Conservation (phyloP, 2,329 filamentous ascomycete species). For the Aspergillus ochraceus region DNA sequence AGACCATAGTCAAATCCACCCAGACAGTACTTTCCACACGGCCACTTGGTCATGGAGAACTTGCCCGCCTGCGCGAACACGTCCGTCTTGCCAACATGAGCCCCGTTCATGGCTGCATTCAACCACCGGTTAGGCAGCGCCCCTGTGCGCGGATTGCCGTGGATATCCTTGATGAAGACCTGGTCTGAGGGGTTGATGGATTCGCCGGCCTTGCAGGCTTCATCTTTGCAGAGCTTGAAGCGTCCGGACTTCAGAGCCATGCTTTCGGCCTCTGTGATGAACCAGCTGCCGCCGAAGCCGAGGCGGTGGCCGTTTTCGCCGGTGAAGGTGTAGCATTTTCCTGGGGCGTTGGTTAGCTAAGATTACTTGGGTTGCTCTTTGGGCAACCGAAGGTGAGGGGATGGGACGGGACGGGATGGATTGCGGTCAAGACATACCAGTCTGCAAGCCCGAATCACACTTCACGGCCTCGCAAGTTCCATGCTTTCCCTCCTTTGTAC, state of each 20-base stretch:
- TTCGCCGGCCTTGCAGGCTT: conserved; percentile 1
- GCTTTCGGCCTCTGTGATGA: conserved; percentile 9
- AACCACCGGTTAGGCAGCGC: conserved; percentile 10
- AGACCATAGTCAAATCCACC: conserved; percentile 8
- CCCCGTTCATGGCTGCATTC: conserved; percentile 10
- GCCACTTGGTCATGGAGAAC: conserved; percentile 13
- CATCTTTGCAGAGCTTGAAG: conserved; percentile 15
- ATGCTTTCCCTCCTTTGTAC: neutral
- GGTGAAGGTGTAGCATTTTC: conserved; percentile 16
- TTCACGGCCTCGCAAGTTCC: conserved; percentile 1
- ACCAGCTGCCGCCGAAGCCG: conserved; percentile 8
- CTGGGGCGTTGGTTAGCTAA: neutral
- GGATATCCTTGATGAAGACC: conserved; percentile 11
- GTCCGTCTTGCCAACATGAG: conserved; percentile 10
- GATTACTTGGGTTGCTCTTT: too few relatives aligned
- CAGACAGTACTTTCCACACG: conserved; percentile 15
- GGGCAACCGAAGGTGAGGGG: too few relatives aligned
- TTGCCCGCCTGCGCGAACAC: conserved; percentile 4
- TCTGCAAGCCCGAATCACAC: conserved; percentile 7
- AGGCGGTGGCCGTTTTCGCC: conserved; percentile 11
- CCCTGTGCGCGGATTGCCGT: conserved; percentile 8
- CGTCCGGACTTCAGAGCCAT: conserved; percentile 11
- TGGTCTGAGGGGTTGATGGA: conserved; percentile 7
- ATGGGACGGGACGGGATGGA: too few relatives aligned
- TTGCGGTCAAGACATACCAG: neutral